These are phyloP conservation scores for Colletotrichum sp. DNA, from an alignment of 2,329 filamentous ascomycete genomes.

Conservation along the genomic window DNA sequence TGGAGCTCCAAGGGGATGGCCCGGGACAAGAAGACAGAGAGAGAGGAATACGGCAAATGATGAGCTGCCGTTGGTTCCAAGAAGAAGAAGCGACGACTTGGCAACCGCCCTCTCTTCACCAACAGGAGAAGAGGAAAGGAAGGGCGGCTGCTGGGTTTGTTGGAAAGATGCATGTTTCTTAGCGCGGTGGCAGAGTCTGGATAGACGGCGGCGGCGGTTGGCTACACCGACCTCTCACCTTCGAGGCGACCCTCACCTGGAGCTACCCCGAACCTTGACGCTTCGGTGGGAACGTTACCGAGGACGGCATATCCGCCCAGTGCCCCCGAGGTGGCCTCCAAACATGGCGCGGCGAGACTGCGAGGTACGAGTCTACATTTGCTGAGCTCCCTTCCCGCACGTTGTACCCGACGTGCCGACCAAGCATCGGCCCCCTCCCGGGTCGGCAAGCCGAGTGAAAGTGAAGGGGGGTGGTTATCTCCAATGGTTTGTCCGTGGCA, in stretches of 20 bases:
- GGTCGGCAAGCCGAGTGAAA: neutral
- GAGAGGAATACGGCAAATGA: neutral
- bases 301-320: neutral
- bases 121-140: neutral
- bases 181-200: neutral
- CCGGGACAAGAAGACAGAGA: neutral
- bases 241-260: constrained; percentile 7
- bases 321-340: neutral
- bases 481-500: neutral
- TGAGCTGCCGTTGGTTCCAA: neutral
- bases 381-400: neutral
- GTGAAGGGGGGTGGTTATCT: neutral
- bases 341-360: neutral
- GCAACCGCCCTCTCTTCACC: neutral
- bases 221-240: neutral
- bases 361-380: neutral
- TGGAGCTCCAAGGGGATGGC: neutral
- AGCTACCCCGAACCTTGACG: neutral
- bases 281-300: constrained; percentile 1
- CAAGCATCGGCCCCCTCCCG: neutral
- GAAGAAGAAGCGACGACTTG: neutral
- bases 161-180: neutral
- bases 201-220: neutral
- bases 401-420: neutral
- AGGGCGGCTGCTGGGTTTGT: neutral